Base-by-base conservation (phyloP, 2,329 filamentous ascomycete genomes). In the Ascochyta fabae region DNA sequence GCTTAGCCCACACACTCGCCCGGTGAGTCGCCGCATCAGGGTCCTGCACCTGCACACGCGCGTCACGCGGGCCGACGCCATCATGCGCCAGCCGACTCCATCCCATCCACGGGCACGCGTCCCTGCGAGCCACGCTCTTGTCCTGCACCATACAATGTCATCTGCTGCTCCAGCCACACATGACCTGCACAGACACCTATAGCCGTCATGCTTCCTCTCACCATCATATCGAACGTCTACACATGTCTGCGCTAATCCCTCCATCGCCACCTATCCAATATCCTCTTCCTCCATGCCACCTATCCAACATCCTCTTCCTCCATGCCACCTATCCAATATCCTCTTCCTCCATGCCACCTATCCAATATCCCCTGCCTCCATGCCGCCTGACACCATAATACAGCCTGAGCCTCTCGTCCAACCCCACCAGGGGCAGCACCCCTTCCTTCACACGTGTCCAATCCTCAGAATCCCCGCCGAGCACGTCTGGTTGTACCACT, bases 401-500 rank as follows among this genome's bases (percentile, higher is more conserved):
- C 19, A 19, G 19, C 19, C 19, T 19, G 19, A 19, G 19, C 19
- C 19, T 19, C 19, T 19, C 19, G 3, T 19, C 19, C 19, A 19
- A 19, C 19, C 19, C 19, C 19, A 19, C 19, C 19, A 19, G 19
- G 3, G 19, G 24, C 24, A 26, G 6, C 24, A 26, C 6, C 24
- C 24, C 24, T 26, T 6, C 24, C 33, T 6, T 70, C 13, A 73
- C 55, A 67, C 52, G 48, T 70, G 67, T 1, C 70, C 65, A 34
- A 72, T 68, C 40, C 75, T 66, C 55, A 72, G 29, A 15, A 74
- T 67, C 3, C 77, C 81, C 48, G 82, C 81, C 33, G 70, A 74
- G 60, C 81, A 84, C 36, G 71, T 79, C 57, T 79, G 79, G 70
- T 84, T 79, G 52, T 71, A 76, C 82, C 82, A 84, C 38, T 73